Evolutionary conservation across 176 grass and related monocot genomes (phyloP), one percentile per base, ranked within the genome.

Genomic region (Ampelocalamus luodianensis): DNA sequence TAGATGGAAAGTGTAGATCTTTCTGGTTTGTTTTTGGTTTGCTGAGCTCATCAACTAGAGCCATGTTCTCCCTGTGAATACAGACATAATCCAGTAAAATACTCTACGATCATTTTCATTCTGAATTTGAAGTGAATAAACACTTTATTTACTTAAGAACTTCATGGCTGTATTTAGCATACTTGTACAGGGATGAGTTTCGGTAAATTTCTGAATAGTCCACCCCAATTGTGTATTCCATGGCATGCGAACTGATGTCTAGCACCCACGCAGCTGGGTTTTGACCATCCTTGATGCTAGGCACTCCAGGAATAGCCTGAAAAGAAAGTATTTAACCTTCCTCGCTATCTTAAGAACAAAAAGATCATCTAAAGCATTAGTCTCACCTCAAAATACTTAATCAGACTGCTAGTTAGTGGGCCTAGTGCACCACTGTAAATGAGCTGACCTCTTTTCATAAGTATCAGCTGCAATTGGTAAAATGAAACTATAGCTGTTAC

Each of bases 381-480:
- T 22, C 15, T 90, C 60, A 89, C 90, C 82, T 89, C 79, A 79
- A 89, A 92, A 65, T 92, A 92, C 6, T 83, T 68, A 6, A 86
- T 89, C 73, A 92, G 20, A 46, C 75, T 82, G 15, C 58, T 68
- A 56, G 79, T 89, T 62, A 83, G 70, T 51, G 58, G 55, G 4
- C 90, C 90, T 63, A 92, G 42, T 68, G 83, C 26, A 79, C 90
- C 90, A 29, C 69, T 73, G 65, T 92, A 92, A 14, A 92, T 89
- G 13, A 86, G 69, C 71, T 92, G 73, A 42, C 83, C 90, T 53
- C 87, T 86, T 89, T 92, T 92, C 90, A 92, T 49, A 32, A 92
- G 79, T 58, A 92, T 48, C 49, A 92, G 76, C 90, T 92, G 71
- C 22, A 9, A 75, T 53, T 44, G 14, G 34, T 83, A 17, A 83